These are phyloP conservation scores for Linnemannia zychae DNA, from an alignment of 192 early-diverging fungal species.

Conservation along the genomic window DNA sequence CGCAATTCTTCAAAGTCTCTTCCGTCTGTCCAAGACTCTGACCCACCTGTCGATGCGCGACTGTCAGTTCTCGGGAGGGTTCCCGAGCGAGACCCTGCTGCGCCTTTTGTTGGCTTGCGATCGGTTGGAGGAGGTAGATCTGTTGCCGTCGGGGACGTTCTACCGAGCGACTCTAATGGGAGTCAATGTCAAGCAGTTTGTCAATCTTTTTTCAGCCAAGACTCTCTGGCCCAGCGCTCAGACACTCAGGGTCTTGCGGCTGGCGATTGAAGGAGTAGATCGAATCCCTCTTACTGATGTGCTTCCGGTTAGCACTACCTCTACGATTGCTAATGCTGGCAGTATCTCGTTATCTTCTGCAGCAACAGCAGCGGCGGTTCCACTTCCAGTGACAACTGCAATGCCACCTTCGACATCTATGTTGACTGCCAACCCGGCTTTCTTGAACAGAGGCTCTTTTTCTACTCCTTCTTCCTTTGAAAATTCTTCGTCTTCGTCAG, in stretches of 20 bases:
- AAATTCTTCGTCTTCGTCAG: background rate
- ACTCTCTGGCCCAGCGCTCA: background rate
- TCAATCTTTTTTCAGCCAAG: background rate
- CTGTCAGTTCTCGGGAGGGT: background rate
- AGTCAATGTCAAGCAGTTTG: background rate
- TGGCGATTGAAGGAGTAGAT: background rate
- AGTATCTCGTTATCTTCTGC: background rate
- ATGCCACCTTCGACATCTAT: background rate
- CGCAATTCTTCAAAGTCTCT: background rate
- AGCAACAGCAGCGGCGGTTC: no score
- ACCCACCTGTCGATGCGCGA: conserved; percentile 4
- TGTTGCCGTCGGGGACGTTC: background rate
- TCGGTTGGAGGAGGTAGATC: background rate
- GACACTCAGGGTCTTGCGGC: background rate
- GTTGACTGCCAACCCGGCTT: background rate
- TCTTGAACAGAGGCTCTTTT: background rate
- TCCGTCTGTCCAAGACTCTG: background rate
- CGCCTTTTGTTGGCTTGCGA: background rate
- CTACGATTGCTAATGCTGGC: background rate
- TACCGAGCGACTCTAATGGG: background rate
- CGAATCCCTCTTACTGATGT: background rate
- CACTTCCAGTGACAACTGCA: background rate
- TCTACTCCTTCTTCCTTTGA: background rate
- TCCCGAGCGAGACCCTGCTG: background rate
- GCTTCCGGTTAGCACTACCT: no score